Evolutionary conservation across 305 asterid genomes (phyloP).

Genomic region (Solanum hybrid): DNA sequence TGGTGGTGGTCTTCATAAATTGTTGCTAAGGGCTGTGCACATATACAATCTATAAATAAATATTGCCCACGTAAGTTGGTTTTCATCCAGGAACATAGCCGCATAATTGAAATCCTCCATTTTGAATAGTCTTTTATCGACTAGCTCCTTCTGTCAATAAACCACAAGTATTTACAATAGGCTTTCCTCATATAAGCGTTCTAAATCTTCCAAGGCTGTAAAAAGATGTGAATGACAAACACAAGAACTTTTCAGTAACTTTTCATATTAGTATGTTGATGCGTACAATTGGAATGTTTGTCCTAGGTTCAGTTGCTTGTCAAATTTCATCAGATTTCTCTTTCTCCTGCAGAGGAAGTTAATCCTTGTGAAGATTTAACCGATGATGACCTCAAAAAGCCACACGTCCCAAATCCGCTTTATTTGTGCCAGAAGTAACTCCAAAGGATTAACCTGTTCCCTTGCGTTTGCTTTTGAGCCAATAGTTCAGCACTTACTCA

Average conservation of each 20-base stretch:
- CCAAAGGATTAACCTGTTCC: not conserved
- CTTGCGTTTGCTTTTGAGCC: not conserved
- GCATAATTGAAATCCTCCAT: not conserved
- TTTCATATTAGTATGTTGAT: not conserved
- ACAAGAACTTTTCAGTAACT: not conserved
- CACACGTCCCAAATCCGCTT: conserved; percentile 40
- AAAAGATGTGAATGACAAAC: not conserved
- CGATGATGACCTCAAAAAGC: conserved; percentile 34
- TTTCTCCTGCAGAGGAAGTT: not conserved
- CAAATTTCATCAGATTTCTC: not conserved
- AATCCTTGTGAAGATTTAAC: not conserved
- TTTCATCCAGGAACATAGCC: not conserved
- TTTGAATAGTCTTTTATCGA: not conserved
- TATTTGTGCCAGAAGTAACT: conserved; percentile 47
- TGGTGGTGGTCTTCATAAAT: not conserved
- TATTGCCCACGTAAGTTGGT: not conserved
- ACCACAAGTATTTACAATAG: not conserved
- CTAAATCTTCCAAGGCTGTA: not conserved
- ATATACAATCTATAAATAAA: not conserved
- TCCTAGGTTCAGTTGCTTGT: not conserved
- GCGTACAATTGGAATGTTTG: not conserved
- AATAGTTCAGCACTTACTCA: not conserved
- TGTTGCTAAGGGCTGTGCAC: not conserved
- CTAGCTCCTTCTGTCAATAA: not conserved
- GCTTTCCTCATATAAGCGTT: not conserved